Percentiles rank a stretch among this genome's conserved stretches.
Evolutionary conservation across 208 protist genomes (phyloP).

Genomic region (Crithidia expoeki): DNA sequence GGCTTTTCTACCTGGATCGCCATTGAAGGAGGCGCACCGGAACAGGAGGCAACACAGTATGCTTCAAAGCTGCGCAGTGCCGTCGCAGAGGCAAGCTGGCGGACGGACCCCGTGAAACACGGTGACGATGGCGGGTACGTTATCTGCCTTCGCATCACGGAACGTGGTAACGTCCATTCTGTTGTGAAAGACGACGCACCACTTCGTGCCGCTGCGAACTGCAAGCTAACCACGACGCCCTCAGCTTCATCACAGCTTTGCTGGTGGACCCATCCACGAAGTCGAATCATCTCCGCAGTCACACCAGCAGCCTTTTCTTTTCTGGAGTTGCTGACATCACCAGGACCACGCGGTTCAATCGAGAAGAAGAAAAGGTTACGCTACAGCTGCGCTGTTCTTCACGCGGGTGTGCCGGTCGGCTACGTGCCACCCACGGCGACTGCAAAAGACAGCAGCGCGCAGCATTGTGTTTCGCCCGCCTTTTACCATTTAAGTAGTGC

Average conservation of each 20-base stretch:
- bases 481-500: constrained; percentile 17
- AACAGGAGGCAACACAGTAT: constrained; percentile 45
- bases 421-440: not conserved
- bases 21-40: constrained; percentile 48
- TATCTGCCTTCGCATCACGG: constrained; percentile 45
- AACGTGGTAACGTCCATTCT: not conserved
- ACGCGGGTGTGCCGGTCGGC: constrained; percentile 26
- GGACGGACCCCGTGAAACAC: constrained; percentile 35
- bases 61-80: constrained; percentile 29
- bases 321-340: not conserved
- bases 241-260: not conserved
- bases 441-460: not conserved
- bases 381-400: not conserved
- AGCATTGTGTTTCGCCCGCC: not conserved
- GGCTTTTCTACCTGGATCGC: constrained; percentile 58
- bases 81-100: constrained; percentile 56
- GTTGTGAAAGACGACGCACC: too few relatives aligned
- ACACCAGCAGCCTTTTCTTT: constrained; percentile 14
- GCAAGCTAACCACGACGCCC: too few relatives aligned
- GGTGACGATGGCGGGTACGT: constrained; percentile 58
- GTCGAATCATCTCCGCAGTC: constrained; percentile 13
- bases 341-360: not conserved
- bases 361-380: not conserved
- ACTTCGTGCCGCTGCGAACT: too few relatives aligned
- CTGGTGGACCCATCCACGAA: constrained; percentile 28